These are phyloP conservation scores for Grifola frondosa DNA, from an alignment of 1,284 basidiomycete species.

Conservation along the genomic window DNA sequence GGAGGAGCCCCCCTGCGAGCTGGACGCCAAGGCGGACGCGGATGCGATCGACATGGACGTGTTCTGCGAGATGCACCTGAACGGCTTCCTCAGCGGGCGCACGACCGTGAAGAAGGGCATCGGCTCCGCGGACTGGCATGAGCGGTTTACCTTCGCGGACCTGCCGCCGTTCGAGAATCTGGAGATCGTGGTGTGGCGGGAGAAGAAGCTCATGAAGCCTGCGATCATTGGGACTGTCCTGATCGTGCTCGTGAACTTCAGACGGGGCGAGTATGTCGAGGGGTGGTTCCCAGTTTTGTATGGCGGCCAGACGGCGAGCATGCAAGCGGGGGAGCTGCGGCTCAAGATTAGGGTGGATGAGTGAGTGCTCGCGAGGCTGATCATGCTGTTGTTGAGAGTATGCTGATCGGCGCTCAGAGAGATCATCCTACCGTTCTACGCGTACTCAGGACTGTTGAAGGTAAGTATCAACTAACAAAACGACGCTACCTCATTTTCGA, in stretches of 20 bases:
- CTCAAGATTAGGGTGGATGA: slow-evolving; percentile 74
- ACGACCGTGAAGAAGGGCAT: slow-evolving; percentile 70
- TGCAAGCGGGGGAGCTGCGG: slow-evolving; percentile 72
- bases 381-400: slow-evolving; percentile 1
- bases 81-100: slow-evolving; percentile 61
- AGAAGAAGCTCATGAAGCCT: slow-evolving; percentile 62
- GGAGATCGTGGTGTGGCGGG: slow-evolving; percentile 62
- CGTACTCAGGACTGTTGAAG: slow-evolving; percentile 55
- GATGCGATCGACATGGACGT: slow-evolving; percentile 65
- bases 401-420: slow-evolving; percentile 46
- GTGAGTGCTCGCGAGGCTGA: slow-evolving; percentile 43
- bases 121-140: slow-evolving; percentile 74
- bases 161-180: slow-evolving; percentile 70
- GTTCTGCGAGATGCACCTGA: slow-evolving; percentile 69
- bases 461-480: slow-evolving; percentile 31
- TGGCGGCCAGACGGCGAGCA: slow-evolving; percentile 43
- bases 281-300: slow-evolving; percentile 81
- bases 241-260: slow-evolving; percentile 67
- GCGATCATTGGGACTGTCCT: slow-evolving; percentile 57
- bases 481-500: not conserved
- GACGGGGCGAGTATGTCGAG: slow-evolving; percentile 69
- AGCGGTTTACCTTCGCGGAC: slow-evolving; percentile 70
- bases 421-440: slow-evolving; percentile 65
- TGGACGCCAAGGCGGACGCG: slow-evolving; percentile 32
- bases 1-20: slow-evolving; percentile 20